phyloP scores from a whole-genome alignment of 2,329 filamentous ascomycete genomes.

The Aureobasidium leucospermi region DNA sequence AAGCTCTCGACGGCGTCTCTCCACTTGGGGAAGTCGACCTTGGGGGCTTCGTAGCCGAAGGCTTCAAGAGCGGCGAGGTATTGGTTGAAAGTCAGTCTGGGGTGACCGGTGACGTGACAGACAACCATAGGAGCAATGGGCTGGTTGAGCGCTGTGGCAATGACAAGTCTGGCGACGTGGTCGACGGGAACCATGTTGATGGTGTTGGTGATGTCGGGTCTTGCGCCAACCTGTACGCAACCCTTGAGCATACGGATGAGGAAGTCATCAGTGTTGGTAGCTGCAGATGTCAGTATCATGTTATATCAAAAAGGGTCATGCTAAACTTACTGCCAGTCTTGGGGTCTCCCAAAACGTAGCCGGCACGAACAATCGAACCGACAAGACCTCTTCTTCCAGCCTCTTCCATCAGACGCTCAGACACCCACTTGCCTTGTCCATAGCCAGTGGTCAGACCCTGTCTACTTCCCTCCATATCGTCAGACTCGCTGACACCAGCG shows the following conservation, averaged over 20 bases:
- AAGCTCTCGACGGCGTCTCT: constrained; percentile 59
- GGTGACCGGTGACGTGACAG: constrained; percentile 72
- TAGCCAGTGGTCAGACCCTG: constrained; percentile 78
- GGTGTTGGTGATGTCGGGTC: constrained; percentile 75
- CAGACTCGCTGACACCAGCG: constrained; percentile 61
- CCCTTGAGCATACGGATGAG: constrained; percentile 80
- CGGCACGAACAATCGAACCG: constrained; percentile 71
- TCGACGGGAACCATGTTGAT: constrained; percentile 85
- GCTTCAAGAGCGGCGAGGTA: constrained; percentile 63
- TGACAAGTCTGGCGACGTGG: constrained; percentile 74
- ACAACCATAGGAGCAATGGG: constrained; percentile 51
- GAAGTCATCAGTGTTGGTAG: constrained; percentile 81
- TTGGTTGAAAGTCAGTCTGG: constrained; percentile 68
- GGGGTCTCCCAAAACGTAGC: constrained; percentile 74
- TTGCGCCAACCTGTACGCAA: constrained; percentile 66
- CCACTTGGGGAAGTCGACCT: constrained; percentile 64
- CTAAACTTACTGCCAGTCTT: constrained; percentile 47
- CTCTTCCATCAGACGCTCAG: constrained; percentile 64
- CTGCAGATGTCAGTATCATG: constrained; percentile 21
- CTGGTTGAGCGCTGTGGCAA: constrained; percentile 63
- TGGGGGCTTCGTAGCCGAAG: constrained; percentile 65
- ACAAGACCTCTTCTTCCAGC: constrained; percentile 69
- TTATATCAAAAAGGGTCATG: not conserved
- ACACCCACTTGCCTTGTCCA: constrained; percentile 84
- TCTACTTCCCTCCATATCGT: constrained; percentile 70